Percentiles rank a stretch among this genome's conserved stretches.
Evolutionary conservation across 2,329 filamentous ascomycete genomes (phyloP).

Genomic region (Biscogniauxia sp.): DNA sequence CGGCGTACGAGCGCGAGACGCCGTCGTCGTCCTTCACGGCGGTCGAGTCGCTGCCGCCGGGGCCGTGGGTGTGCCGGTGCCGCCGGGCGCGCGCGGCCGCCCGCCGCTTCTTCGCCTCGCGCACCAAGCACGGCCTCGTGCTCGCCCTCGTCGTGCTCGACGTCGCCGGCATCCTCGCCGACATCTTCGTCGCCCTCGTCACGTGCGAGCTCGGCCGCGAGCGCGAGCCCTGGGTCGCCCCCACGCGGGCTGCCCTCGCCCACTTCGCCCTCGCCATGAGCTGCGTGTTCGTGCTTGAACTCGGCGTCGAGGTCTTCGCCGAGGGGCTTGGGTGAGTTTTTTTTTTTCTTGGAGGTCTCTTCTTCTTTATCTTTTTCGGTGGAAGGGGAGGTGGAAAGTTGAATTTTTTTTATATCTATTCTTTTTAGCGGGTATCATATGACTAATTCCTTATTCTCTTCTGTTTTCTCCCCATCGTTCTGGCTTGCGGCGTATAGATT

Average conservation of each 20-base stretch:
- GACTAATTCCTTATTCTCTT: neutral
- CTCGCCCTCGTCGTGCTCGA: conserved; percentile 45
- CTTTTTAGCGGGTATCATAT: neutral
- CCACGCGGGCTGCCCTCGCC: conserved; percentile 41
- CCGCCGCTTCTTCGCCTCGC: conserved; percentile 32
- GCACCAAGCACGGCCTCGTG: conserved; percentile 44
- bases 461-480: too few relatives aligned
- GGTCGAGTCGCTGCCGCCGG: neutral
- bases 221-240: conserved; percentile 41
- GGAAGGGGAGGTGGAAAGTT: too few relatives aligned
- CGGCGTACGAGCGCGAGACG: neutral
- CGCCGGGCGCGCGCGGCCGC: conserved; percentile 13
- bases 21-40: neutral
- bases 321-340: conserved; percentile 57
- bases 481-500: conserved; percentile 40
- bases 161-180: conserved; percentile 43
- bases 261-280: conserved; percentile 58
- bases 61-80: conserved; percentile 8
- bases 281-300: conserved; percentile 62
- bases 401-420: neutral
- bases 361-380: too few relatives aligned
- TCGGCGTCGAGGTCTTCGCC: conserved; percentile 57
- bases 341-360: too few relatives aligned
- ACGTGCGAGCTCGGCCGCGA: conserved; percentile 44
- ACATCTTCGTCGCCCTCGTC: conserved; percentile 48